These are phyloP conservation scores for Termitomyces titanicus DNA, from an alignment of 768 basidiomycete genomes.

Conservation along the genomic window DNA sequence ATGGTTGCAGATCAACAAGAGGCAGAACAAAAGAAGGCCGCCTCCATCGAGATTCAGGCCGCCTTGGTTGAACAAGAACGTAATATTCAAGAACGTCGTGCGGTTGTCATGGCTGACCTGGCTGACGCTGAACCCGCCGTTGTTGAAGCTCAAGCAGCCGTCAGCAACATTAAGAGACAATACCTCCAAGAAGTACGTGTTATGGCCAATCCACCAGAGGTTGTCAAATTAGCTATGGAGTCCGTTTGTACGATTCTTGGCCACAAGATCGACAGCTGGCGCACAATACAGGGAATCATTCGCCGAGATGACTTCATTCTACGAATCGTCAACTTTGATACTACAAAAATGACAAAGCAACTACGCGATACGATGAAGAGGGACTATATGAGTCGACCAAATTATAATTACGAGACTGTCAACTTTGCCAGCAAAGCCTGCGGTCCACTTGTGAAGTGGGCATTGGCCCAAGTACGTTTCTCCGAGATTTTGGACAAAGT, in stretches of 20 bases:
- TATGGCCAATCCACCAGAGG: conserved; percentile 98
- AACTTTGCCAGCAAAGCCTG: conserved; percentile 96
- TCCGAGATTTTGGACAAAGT: conserved; percentile 97
- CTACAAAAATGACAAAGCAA: conserved; percentile 83
- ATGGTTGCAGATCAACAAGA: conserved; percentile 99
- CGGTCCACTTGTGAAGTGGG: conserved; percentile 98
- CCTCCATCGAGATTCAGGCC: conserved; percentile 94
- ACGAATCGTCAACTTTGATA: conserved; percentile 94
- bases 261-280: conserved; percentile 96
- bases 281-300: conserved; percentile 91
- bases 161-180: conserved; percentile 93
- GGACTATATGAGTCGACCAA: conserved; percentile 87
- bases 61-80: conserved; percentile 90
- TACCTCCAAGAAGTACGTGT: conserved; percentile 96
- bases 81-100: conserved; percentile 81
- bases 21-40: conserved; percentile 96
- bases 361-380: conserved; percentile 89
- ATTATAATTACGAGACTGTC: conserved; percentile 93
- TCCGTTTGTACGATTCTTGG: conserved; percentile 96
- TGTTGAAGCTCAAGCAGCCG: conserved; percentile 91
- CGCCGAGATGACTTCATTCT: conserved; percentile 96
- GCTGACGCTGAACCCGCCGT: conserved; percentile 98
- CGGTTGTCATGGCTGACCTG: conserved; percentile 90
- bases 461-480: conserved; percentile 92
- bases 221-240: conserved; percentile 97